Base-by-base conservation (phyloP, 352 stramenopile species). In the Phytophthora palmivora region DNA sequence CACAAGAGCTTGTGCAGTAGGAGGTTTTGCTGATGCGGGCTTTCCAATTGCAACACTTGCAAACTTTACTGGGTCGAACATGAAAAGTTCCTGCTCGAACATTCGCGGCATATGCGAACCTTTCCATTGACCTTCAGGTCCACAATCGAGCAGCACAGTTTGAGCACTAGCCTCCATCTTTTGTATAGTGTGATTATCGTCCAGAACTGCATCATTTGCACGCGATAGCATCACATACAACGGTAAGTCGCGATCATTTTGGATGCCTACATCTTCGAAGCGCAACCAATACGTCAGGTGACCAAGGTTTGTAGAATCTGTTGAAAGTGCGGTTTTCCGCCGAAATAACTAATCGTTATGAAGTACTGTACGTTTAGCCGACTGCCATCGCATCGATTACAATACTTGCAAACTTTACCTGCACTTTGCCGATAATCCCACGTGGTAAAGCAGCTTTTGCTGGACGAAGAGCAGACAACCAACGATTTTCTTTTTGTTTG, bases 41-140 rank as follows among this genome's bases (percentile, higher is more conserved):
- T 92, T 92, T 32, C 74, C 78, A 24, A 92, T 79, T 28, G 63
- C 60, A 38, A 92, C 58, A 3, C 79, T 86, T 10, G 55, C 39
- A 41, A 85, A 89, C 26, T 46, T 61, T 5, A 87, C 58, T 12
- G 79, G 71, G 46, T 92, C 80, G 48, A 88, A 89, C 6, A 90
- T 49, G 1, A 63, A 32, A 18, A 92, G 30, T 47, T 82, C 59
- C 45, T 92, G 84, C 41, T 91, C 79, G 34, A 91, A 89, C 22
- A 63, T 64, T 2, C 38, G 24, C 0, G 70, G 59, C 26, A 90
- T 37, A 16, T 91, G 81, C 2, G 55, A 79, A 11, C 75, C 79
- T 51, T 76, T 76, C 70, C 80, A 88, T 36, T 90, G 82, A 1
- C 84, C 84, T 10, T 90, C 76, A 3, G 84, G 84, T 0, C 81